phyloP scores from a whole-genome alignment of 306 rosid species.

The Malus orientalis region DNA sequence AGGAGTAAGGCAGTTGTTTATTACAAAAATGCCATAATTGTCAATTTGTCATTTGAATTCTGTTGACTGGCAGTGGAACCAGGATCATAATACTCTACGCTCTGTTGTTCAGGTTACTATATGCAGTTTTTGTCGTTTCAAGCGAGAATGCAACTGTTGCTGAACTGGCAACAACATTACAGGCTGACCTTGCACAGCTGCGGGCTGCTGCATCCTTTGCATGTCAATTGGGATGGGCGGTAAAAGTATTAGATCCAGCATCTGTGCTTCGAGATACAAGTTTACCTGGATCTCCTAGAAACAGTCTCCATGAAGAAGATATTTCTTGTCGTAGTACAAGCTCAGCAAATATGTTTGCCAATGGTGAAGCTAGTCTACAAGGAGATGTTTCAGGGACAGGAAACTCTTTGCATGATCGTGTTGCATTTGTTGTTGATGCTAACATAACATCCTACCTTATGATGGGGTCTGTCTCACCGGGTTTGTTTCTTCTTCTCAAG shows the following conservation, averaged over 20 bases:
- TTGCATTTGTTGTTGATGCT: slow-evolving; percentile 93
- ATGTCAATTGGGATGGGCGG: slow-evolving; percentile 88
- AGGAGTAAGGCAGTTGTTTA: slow-evolving; percentile 69
- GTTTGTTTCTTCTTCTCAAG: slow-evolving; percentile 39
- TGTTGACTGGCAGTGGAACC: slow-evolving; percentile 1
- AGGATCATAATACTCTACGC: slow-evolving; percentile 19
- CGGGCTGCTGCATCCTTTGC: slow-evolving; percentile 94
- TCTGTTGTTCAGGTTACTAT: slow-evolving; percentile 54
- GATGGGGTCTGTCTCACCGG: slow-evolving; percentile 99
- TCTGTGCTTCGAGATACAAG: slow-evolving; percentile 54
- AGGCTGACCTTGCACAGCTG: slow-evolving; percentile 71
- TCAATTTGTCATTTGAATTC: slow-evolving; percentile 8
- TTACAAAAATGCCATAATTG: slow-evolving; percentile 1
- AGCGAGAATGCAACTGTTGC: slow-evolving; percentile 84
- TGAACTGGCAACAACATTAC: slow-evolving; percentile 84
- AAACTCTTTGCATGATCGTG: slow-evolving; percentile 53
- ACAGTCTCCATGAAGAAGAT: slow-evolving; percentile 53
- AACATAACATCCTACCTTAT: slow-evolving; percentile 95
- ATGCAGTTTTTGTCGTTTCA: slow-evolving; percentile 97
- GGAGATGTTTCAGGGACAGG: slow-evolving; percentile 56
- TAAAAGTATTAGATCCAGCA: slow-evolving; percentile 77
- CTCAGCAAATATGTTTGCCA: slow-evolving; percentile 39
- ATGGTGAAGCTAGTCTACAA: slow-evolving; percentile 50
- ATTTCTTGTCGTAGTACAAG: slow-evolving; percentile 37
- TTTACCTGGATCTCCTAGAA: slow-evolving; percentile 48